Conservation (phyloP, 169 alveolate species). For the Plasmodium fragile region DNA sequence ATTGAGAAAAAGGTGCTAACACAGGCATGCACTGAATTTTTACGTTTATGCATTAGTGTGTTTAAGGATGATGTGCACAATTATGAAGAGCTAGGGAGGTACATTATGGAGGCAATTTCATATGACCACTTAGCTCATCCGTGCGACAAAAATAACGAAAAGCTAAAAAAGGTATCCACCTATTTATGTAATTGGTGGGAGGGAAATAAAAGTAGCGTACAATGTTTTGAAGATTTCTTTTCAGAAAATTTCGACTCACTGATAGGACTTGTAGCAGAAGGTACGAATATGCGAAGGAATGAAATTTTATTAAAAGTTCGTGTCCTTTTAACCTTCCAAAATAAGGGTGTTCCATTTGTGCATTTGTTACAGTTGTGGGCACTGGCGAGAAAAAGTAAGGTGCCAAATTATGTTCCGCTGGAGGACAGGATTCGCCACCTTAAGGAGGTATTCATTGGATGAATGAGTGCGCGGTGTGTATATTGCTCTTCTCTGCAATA, state of each 20-base stretch:
- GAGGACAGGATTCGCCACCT: constrained; percentile 32
- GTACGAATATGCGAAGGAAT: constrained; percentile 22
- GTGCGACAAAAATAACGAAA: constrained; percentile 11
- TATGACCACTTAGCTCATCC: constrained; percentile 34
- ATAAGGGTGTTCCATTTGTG: constrained; percentile 58
- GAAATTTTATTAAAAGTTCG: constrained; percentile 57
- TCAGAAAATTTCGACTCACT: constrained; percentile 12
- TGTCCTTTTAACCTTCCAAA: constrained; percentile 56
- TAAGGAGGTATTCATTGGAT: not conserved
- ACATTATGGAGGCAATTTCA: constrained; percentile 15
- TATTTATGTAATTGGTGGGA: constrained; percentile 37
- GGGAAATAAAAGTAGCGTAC: not conserved
- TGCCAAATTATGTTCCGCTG: constrained; percentile 49
- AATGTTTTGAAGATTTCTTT: constrained; percentile 10
- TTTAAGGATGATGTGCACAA: constrained; percentile 67
- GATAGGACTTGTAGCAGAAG: constrained; percentile 10
- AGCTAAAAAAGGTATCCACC: constrained; percentile 5
- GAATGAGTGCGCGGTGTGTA: not conserved
- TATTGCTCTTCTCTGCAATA: not conserved
- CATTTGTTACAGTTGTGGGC: constrained; percentile 39
- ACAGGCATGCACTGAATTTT: constrained; percentile 17
- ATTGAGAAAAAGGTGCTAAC: constrained; percentile 18
- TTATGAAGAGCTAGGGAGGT: constrained; percentile 32
- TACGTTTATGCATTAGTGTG: constrained; percentile 36
- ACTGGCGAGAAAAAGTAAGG: constrained; percentile 37